Percentiles rank a stretch among this genome's conserved stretches.
Conservation (phyloP, 495 filamentous ascomycete species). For the Penicillium macrosclerotiorum region DNA sequence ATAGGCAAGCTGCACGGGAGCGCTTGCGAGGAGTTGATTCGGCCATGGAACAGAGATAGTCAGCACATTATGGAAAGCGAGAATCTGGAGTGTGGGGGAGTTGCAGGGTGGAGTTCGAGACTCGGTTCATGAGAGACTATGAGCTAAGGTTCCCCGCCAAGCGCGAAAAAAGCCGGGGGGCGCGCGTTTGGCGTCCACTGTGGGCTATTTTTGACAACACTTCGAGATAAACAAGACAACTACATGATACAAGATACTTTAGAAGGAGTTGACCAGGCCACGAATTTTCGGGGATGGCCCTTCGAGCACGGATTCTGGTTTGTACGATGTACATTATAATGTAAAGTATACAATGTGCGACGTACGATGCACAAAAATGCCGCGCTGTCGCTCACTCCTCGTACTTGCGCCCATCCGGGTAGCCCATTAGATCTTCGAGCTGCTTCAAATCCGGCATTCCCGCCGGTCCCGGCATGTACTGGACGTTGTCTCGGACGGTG, state of each 20-base stretch:
- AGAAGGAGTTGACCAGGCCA: too few species aligned
- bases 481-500: conserved; percentile 26
- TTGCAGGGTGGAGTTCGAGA: neutral
- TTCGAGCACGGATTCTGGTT: too few species aligned
- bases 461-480: conserved; percentile 37
- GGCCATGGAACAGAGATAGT: too few species aligned
- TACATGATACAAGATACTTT: too few species aligned
- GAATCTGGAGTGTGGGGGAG: conserved; percentile 2
- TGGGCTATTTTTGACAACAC: too few species aligned
- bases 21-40: conserved; percentile 39
- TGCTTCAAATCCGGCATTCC: conserved; percentile 36
- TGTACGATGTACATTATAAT: too few species aligned
- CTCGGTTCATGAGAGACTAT: too few species aligned
- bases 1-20: conserved; percentile 48
- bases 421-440: conserved; percentile 27
- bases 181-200: too few species aligned
- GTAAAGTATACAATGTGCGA: too few species aligned
- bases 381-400: conserved; percentile 4
- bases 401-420: conserved; percentile 32
- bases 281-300: too few species aligned
- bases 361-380: too few species aligned
- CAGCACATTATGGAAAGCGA: conserved; percentile 11
- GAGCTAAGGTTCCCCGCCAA: conserved; percentile 10
- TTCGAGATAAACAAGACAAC: too few species aligned
- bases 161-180: neutral